phyloP scores from a whole-genome alignment of 192 early-diverging fungal genomes.

The Coemansia sp. region DNA sequence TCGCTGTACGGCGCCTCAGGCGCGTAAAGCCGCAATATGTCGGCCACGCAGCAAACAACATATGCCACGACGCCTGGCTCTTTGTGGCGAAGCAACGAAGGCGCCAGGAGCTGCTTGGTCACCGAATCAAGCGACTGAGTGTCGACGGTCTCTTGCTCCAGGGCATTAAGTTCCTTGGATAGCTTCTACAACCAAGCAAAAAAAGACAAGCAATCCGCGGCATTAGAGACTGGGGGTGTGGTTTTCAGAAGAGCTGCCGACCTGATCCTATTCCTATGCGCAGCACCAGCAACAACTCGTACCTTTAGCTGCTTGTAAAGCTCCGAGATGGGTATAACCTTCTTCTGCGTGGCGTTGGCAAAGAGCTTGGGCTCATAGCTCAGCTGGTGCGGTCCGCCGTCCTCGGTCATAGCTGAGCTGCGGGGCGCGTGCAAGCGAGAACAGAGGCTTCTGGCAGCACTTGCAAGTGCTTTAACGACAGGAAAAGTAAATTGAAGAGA shows the following conservation, averaged over 20 bases:
- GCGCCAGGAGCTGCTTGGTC: conserved; percentile 61
- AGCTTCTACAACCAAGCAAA: conserved; percentile 56
- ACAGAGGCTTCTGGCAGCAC: too few relatives aligned
- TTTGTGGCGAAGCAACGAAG: conserved; percentile 69
- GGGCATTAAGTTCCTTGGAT: conserved; percentile 61
- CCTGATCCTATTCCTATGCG: too few relatives aligned
- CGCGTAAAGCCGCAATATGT: conserved; percentile 87
- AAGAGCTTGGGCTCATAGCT: conserved; percentile 51
- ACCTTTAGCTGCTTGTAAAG: conserved; percentile 52
- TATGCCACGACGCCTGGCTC: conserved; percentile 74
- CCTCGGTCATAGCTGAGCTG: too few relatives aligned
- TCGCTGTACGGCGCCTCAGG: conserved; percentile 88
- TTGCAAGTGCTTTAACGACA: too few relatives aligned
- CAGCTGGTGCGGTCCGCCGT: conserved; percentile 29
- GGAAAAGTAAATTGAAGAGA: too few relatives aligned
- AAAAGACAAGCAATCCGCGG: too few relatives aligned
- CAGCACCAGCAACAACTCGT: not conserved
- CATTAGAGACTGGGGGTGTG: too few relatives aligned
- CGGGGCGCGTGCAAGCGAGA: too few relatives aligned
- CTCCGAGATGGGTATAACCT: conserved; percentile 37
- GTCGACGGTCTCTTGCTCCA: conserved; percentile 77
- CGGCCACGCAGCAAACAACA: conserved; percentile 83
- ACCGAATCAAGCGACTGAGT: conserved; percentile 61
- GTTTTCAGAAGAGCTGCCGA: too few relatives aligned
- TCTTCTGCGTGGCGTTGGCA: conserved; percentile 32